Evolutionary conservation across 257 asterid genomes (phyloP).

Genomic region (Scutellaria baicalensis): DNA sequence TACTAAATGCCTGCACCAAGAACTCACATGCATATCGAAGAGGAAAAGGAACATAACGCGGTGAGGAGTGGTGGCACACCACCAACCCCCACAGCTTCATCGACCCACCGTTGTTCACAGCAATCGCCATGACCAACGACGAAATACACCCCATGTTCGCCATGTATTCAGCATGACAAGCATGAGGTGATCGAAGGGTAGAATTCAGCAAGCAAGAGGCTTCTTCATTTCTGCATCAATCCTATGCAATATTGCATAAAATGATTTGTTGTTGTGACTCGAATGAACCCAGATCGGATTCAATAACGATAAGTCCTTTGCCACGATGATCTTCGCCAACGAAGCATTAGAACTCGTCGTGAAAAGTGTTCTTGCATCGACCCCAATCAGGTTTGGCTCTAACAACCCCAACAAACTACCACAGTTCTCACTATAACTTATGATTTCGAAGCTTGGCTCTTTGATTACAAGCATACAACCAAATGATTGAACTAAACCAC

Average conservation of each 20-base stretch:
- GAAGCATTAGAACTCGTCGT: conserved; percentile 30
- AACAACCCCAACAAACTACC: conserved; percentile 41
- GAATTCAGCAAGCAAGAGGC: no score
- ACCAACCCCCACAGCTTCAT: conserved; percentile 32
- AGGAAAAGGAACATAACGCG: conserved; percentile 46
- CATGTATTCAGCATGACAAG: no score
- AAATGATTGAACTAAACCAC: conserved; percentile 54
- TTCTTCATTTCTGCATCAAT: conserved; percentile 32
- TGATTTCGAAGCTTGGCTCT: conserved; percentile 32
- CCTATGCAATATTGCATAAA: conserved; percentile 23
- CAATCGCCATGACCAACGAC: conserved; percentile 47
- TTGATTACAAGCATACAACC: conserved; percentile 57
- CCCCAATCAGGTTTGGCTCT: conserved; percentile 29
- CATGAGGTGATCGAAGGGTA: no score
- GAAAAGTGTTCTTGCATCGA: conserved; percentile 48
- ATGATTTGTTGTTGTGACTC: conserved; percentile 26
- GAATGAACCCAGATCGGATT: conserved; percentile 58
- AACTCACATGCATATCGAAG: conserved; percentile 56
- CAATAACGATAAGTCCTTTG: conserved; percentile 38
- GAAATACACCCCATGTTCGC: conserved; percentile 47
- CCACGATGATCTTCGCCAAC: conserved; percentile 28
- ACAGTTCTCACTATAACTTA: conserved; percentile 53
- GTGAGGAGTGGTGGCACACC: conserved; percentile 23
- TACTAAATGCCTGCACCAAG: conserved; percentile 45
- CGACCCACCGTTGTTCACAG: conserved; percentile 14